Conservation (phyloP, 306 rosid species). For the Begonia peltatifolia region DNA sequence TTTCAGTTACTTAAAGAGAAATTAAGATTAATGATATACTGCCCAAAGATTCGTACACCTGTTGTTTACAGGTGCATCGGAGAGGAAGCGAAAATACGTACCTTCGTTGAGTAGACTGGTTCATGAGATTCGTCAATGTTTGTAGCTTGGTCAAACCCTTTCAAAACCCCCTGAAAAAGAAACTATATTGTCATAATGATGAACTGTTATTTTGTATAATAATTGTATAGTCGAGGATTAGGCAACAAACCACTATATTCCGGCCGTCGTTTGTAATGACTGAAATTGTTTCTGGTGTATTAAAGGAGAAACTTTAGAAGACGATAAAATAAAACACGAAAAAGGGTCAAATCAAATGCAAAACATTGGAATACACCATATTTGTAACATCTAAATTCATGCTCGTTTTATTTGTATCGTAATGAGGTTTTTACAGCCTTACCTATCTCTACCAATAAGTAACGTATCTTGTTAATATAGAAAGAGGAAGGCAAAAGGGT, state of each 20-base stretch:
- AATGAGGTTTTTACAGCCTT: too few species aligned
- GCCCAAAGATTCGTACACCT: too few species aligned
- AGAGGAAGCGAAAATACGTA: conserved; percentile 12
- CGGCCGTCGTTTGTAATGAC: conserved; percentile 91
- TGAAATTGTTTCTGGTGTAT: conserved; percentile 61
- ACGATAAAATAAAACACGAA: not conserved
- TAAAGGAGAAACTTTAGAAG: not conserved
- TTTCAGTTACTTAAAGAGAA: conserved; percentile 4
- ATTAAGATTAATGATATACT: not conserved
- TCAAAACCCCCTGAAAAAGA: conserved; percentile 55
- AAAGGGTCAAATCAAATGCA: not conserved
- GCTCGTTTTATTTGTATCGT: too few species aligned
- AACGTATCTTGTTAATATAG: too few species aligned
- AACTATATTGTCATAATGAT: too few species aligned
- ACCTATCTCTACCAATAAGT: too few species aligned
- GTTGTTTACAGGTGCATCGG: too few species aligned
- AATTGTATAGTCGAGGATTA: not conserved
- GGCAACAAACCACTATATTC: conserved; percentile 67
- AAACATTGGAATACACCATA: too few species aligned
- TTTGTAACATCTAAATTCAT: too few species aligned
- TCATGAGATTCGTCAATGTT: conserved; percentile 95
- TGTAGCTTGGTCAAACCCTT: conserved; percentile 97
- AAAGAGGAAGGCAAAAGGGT: too few species aligned
- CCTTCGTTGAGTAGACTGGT: conserved; percentile 94
- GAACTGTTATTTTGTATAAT: not conserved